Conservation (phyloP, 176 grass and related monocot species). For the Bothriochloa decipiens region DNA sequence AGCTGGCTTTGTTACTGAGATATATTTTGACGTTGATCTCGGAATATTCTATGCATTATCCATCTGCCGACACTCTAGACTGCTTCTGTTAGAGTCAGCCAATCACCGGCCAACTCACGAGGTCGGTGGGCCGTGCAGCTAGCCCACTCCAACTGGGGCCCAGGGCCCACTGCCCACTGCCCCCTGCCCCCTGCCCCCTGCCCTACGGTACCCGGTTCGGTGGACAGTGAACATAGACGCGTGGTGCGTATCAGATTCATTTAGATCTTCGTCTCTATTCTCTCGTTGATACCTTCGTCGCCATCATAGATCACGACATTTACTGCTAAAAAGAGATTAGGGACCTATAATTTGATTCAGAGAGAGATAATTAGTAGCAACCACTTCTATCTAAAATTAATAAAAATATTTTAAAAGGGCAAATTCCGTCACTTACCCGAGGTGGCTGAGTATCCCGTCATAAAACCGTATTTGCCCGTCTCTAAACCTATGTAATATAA, state of each 20-base stretch:
- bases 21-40: background rate
- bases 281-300: background rate
- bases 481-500: too few species aligned
- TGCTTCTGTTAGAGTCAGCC: background rate
- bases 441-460: too few species aligned
- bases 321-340: too few species aligned
- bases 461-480: too few species aligned
- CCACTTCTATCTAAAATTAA: too few species aligned
- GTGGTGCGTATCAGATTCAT: constrained; percentile 1
- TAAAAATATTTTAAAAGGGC: too few species aligned
- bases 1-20: background rate
- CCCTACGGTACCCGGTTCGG: background rate
- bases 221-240: background rate
- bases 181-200: background rate
- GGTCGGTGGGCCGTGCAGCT: background rate
- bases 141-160: background rate
- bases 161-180: background rate
- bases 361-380: too few species aligned
- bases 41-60: constrained; percentile 13
- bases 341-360: too few species aligned
- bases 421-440: too few species aligned
- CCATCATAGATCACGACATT: background rate
- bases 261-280: background rate
- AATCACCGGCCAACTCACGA: background rate
- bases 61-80: constrained; percentile 20